These are phyloP conservation scores for Aspergillus sp. DNA, from an alignment of 2,329 filamentous ascomycete species.

Conservation along the genomic window DNA sequence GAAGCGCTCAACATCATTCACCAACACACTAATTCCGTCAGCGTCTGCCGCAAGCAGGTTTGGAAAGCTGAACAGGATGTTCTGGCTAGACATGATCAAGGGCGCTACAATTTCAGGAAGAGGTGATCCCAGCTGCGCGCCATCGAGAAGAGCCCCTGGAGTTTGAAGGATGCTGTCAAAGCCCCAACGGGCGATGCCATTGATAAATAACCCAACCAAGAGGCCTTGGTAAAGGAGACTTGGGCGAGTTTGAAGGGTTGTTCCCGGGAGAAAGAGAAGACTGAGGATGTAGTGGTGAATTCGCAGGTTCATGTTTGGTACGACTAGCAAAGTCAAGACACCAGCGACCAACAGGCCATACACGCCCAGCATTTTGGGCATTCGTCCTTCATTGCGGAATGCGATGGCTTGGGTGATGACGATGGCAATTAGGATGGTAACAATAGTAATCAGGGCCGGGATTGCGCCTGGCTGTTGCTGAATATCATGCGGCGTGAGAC, in stretches of 20 bases:
- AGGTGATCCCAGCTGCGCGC: conserved; percentile 26
- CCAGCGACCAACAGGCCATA: conserved; percentile 39
- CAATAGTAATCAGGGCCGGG: conserved; percentile 49
- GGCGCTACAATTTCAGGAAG: conserved; percentile 24
- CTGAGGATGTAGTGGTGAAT: conserved; percentile 60
- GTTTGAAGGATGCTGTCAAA: conserved; percentile 56
- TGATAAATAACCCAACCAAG: conserved; percentile 56
- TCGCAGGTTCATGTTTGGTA: conserved; percentile 54
- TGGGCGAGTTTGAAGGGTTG: conserved; percentile 53
- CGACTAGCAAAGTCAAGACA: conserved; percentile 44
- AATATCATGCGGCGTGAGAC: conserved; percentile 56
- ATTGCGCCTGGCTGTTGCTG: conserved; percentile 55
- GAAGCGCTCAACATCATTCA: conserved; percentile 57
- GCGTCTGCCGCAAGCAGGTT: conserved; percentile 35
- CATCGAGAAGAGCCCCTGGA: conserved; percentile 41
- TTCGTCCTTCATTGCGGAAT: conserved; percentile 52
- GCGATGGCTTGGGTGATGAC: conserved; percentile 51
- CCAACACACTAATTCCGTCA: conserved; percentile 53
- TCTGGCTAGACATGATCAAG: conserved; percentile 12
- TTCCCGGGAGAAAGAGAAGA: conserved; percentile 53
- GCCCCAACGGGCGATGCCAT: conserved; percentile 58
- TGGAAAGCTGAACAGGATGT: conserved; percentile 33
- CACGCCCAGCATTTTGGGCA: conserved; percentile 40
- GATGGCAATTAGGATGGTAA: conserved; percentile 45
- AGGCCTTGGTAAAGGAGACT: conserved; percentile 56